phyloP scores from a whole-genome alignment of 2,329 filamentous ascomycete genomes.

The Calonectria honghensis region DNA sequence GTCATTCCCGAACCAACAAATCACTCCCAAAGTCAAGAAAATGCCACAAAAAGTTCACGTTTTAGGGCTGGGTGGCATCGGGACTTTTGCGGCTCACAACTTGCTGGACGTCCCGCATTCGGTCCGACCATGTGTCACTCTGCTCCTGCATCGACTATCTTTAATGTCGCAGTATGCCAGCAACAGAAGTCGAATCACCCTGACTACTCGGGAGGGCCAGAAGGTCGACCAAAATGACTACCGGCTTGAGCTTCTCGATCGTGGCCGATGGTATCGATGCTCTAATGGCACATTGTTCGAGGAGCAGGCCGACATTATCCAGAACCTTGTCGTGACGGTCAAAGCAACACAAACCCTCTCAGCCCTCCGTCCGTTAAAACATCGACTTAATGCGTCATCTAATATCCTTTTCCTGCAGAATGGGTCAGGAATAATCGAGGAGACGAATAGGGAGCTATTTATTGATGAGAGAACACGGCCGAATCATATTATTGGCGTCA shows the following conservation, averaged over 20 bases:
- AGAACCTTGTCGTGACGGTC: constrained; percentile 7
- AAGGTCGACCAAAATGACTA: background rate
- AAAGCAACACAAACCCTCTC: background rate
- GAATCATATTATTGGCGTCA: constrained; percentile 1
- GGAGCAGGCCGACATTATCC: background rate
- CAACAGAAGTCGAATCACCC: background rate
- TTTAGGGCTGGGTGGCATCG: background rate
- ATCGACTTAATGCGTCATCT: constrained; percentile 3
- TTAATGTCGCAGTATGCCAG: background rate
- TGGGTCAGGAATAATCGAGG: constrained; percentile 8
- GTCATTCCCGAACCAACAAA: background rate
- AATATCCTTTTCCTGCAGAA: constrained; percentile 8
- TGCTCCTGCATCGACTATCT: constrained; percentile 5
- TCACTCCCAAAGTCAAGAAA: background rate
- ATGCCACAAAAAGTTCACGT: constrained; percentile 9
- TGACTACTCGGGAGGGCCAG: background rate
- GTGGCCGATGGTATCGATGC: background rate
- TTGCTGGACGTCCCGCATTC: background rate
- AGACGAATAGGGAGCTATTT: background rate
- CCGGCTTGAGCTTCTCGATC: background rate
- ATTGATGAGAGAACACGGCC: background rate
- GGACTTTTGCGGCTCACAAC: constrained; percentile 2
- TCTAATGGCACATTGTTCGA: background rate
- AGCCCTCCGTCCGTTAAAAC: background rate
- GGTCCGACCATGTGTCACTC: background rate